Evolutionary conservation across 257 asterid species (phyloP).

Genomic region (Craterostigma plantagineum): DNA sequence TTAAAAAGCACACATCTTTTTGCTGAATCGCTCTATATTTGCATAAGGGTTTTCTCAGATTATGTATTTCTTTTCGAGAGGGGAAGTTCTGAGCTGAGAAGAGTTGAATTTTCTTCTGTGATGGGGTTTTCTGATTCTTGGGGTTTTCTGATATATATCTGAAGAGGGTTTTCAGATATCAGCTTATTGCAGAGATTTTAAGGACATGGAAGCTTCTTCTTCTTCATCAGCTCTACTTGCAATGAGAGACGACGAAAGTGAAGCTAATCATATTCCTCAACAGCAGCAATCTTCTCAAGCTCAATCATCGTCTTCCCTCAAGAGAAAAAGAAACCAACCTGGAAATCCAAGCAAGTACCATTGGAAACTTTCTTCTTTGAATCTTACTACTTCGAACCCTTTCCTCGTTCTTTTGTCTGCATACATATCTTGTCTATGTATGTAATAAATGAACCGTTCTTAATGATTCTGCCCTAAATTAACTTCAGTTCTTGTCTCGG

Average conservation of each 20-base stretch:
- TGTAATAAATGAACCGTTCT: neutral
- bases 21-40: neutral
- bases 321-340: conserved; percentile 48
- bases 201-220: conserved; percentile 30
- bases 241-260: conserved; percentile 28
- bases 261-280: conserved; percentile 14
- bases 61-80: too few relatives aligned
- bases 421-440: neutral
- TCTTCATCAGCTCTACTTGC: conserved; percentile 20
- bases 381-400: neutral
- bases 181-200: too few relatives aligned
- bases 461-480: neutral
- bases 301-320: conserved; percentile 12
- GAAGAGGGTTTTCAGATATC: neutral
- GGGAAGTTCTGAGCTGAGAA: neutral
- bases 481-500: neutral
- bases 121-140: conserved; percentile 1
- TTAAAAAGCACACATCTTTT: neutral
- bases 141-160: neutral
- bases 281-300: conserved; percentile 15
- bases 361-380: conserved; percentile 3
- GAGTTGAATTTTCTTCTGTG: neutral
- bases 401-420: conserved; percentile 4
- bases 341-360: conserved; percentile 68
- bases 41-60: too few relatives aligned